Evolutionary conservation across 2,329 filamentous ascomycete genomes (phyloP).

Genomic region (Aspergillus texensis): DNA sequence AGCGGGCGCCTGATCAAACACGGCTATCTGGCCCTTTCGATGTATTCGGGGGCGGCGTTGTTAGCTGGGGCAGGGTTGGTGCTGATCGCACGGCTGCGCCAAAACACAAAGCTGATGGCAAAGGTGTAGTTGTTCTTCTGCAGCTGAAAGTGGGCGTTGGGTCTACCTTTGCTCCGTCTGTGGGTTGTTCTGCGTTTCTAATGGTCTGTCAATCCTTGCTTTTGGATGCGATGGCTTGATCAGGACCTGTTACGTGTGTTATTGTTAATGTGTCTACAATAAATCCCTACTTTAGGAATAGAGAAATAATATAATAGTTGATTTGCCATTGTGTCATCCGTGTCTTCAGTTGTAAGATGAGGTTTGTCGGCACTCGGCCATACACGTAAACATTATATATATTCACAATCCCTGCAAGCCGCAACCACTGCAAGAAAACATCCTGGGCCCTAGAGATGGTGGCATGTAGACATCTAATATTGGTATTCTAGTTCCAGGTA

Average conservation of each 20-base stretch:
- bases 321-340: neutral
- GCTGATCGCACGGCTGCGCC: neutral
- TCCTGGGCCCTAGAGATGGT: neutral
- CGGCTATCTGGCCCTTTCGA: slow-evolving; percentile 1
- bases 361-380: neutral
- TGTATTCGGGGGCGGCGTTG: slow-evolving; percentile 1
- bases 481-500: neutral
- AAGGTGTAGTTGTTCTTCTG: neutral
- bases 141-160: neutral
- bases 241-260: neutral
- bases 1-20: neutral
- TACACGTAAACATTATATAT: neutral
- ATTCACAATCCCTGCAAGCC: neutral
- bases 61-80: neutral
- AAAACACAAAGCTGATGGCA: neutral
- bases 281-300: neutral
- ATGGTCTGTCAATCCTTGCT: neutral
- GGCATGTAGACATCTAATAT: neutral
- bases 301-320: neutral
- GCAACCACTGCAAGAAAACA: neutral
- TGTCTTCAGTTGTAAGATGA: neutral
- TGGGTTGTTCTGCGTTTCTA: neutral
- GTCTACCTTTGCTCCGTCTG: neutral
- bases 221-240: neutral
- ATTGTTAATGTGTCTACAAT: neutral